Base-by-base conservation (phyloP, 371 early-diverging fungal genomes). In the Syncephalastrum contaminatum region DNA sequence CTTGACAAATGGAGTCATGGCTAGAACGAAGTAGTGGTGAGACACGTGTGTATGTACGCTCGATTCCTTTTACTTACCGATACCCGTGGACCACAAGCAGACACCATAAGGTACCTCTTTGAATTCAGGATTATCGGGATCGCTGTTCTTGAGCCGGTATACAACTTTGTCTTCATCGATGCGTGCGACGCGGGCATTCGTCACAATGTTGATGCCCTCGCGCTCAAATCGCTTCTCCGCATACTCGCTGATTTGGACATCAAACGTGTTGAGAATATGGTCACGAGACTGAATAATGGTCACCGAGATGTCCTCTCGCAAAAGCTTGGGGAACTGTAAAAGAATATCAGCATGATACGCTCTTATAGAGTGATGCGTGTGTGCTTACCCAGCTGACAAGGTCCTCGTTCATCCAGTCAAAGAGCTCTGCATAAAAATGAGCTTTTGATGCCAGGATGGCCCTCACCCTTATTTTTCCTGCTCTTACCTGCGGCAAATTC, bases 21-120 rank as follows among this genome's bases (percentile, higher is more conserved):
- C 76, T 80, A 55, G 1, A 16, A 51, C 51, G 15, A 19, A 40
- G 15, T 13, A 20, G 20, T 19, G 36, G 10, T 51, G 18, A 44
- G 36, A 14, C 41, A 16, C n/a, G 36, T 24, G 5, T 14, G 25
- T 24, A 48, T 46, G 21, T 52, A 70, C 72, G 30, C 43, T 16
- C 7, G 20, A 44, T 43, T 21, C 21, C n/a, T 43, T 41, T 15
- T 54, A 49, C 55, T 8, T 77, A 57, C 83, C 84, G 27, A 92
- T 78, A 21, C 95, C 95, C 2, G 95, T 93, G 7, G 90, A 83
- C 95, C 95, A 94, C 43, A 94, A 70, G 55, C 89, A 82, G 41
- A 92, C 64, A 3, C 92, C 91, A 62, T 79, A 88, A 14, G 89
- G 84, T 1, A 85, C 57, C 46, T 76, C 75, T 4, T 48, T 52